A percentile compares a stretch with the other conserved stretches of the same genome.
phyloP scores from a whole-genome alignment of 2,329 filamentous ascomycete genomes.

The Chaetomiaceae sp. region DNA sequence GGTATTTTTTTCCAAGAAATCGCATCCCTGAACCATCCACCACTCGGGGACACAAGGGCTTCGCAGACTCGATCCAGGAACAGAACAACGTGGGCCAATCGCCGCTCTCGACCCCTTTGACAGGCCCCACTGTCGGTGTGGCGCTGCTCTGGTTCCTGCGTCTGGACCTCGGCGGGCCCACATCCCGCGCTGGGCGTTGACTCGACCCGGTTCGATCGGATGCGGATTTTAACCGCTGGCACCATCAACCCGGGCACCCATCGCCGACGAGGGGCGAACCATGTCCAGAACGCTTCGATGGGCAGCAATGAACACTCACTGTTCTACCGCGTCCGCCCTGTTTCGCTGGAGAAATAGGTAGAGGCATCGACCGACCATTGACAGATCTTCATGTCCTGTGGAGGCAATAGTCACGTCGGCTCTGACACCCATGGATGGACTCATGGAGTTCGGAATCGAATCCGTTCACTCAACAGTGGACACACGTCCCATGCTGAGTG shows the following conservation, averaged over 20 bases:
- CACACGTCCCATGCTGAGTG: constrained; percentile 6
- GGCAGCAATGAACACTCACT: too few relatives aligned
- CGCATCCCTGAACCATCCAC: not conserved
- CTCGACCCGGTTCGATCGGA: constrained; percentile 3
- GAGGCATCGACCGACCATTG: too few relatives aligned
- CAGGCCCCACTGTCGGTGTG: not conserved
- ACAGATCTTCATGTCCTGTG: too few relatives aligned
- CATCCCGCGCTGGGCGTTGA: not conserved
- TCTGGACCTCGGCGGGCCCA: constrained; percentile 1
- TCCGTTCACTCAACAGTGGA: not conserved
- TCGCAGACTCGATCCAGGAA: not conserved
- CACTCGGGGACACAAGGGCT: not conserved
- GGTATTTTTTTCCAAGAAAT: too few relatives aligned
- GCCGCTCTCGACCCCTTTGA: not conserved
- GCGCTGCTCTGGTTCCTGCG: constrained; percentile 13
- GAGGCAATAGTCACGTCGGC: too few relatives aligned
- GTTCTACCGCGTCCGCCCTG: too few relatives aligned
- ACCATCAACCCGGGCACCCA: too few relatives aligned
- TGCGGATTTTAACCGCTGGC: too few relatives aligned
- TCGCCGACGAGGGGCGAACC: too few relatives aligned
- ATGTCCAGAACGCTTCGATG: too few relatives aligned
- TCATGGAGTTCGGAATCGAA: not conserved
- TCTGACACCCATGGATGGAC: too few relatives aligned
- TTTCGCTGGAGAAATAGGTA: too few relatives aligned
- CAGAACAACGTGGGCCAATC: not conserved